Evolutionary conservation across 2,329 filamentous ascomycete genomes (phyloP).

Genomic region (Ophiostoma sp.): DNA sequence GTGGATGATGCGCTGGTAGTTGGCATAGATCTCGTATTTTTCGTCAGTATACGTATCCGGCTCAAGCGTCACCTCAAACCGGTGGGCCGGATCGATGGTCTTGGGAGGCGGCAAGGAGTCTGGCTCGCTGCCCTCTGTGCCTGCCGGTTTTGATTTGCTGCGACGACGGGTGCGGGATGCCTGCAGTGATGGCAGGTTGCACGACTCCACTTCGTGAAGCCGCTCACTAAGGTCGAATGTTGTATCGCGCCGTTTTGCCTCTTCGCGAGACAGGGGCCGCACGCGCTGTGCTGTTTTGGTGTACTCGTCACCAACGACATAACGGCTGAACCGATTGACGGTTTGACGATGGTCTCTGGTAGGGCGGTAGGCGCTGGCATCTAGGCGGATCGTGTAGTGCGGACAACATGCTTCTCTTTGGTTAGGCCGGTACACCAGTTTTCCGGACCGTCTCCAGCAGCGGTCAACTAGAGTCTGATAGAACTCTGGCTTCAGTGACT

Average conservation of each 20-base stretch:
- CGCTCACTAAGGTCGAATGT: conserved; percentile 62
- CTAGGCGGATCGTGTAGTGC: conserved; percentile 77
- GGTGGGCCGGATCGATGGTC: conserved; percentile 55
- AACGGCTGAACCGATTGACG: conserved; percentile 65
- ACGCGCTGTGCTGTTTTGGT: conserved; percentile 56
- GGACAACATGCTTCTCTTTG: conserved; percentile 80
- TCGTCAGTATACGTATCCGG: conserved; percentile 65
- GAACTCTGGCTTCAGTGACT: conserved; percentile 55
- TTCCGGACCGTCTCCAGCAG: conserved; percentile 70
- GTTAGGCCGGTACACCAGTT: conserved; percentile 71
- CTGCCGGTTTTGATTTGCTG: background rate
- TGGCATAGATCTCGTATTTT: conserved; percentile 65
- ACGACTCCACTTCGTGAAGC: conserved; percentile 63
- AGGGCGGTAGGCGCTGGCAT: conserved; percentile 58
- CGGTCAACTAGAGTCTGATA: conserved; percentile 69
- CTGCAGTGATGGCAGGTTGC: conserved; percentile 37
- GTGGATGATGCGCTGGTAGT: conserved; percentile 72
- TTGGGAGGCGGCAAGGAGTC: background rate
- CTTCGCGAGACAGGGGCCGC: conserved; percentile 62
- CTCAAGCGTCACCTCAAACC: conserved; percentile 65
- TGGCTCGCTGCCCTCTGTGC: background rate
- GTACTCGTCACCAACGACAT: conserved; percentile 64
- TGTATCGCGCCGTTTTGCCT: conserved; percentile 56
- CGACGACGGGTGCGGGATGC: background rate
- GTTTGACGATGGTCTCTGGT: conserved; percentile 68